A percentile compares a stretch with the other conserved stretches of the same genome.
phyloP scores from a whole-genome alignment of 2,329 filamentous ascomycete species.

The Aspergillus sclerotialis region DNA sequence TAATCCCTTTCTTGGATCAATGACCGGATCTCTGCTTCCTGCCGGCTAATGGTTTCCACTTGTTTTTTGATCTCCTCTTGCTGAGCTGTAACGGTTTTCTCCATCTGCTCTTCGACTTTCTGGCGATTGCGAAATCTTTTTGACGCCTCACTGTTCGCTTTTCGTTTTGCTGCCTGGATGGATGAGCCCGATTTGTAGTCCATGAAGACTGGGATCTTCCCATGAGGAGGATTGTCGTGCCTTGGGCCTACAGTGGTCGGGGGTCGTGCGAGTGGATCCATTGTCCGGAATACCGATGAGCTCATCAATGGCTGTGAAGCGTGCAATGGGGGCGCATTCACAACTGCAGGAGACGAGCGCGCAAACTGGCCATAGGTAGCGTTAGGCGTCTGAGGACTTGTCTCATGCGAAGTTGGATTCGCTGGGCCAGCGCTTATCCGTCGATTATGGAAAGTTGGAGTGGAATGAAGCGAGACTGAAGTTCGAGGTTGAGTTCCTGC shows the following conservation, averaged over 20 bases:
- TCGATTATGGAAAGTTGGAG: constrained; percentile 24
- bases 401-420: constrained; percentile 27
- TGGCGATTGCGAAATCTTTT: constrained; percentile 36
- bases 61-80: constrained; percentile 31
- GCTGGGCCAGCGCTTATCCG: constrained; percentile 24
- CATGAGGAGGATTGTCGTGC: constrained; percentile 9
- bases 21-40: constrained; percentile 27
- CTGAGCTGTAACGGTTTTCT: constrained; percentile 29
- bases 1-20: constrained; percentile 30
- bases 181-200: constrained; percentile 36
- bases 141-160: constrained; percentile 37
- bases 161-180: constrained; percentile 35
- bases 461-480: constrained; percentile 23
- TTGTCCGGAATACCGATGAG: constrained; percentile 15
- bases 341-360: constrained; percentile 22
- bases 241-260: constrained; percentile 15
- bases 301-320: constrained; percentile 10
- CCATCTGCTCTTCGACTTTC: constrained; percentile 33
- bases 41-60: constrained; percentile 19
- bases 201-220: constrained; percentile 31
- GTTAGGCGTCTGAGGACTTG: constrained; percentile 28
- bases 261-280: constrained; percentile 20
- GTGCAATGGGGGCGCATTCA: constrained; percentile 13
- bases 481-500: constrained; percentile 9
- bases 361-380: constrained; percentile 25